Conservation (phyloP, 441 rosid species). For the Erodium texanum region DNA sequence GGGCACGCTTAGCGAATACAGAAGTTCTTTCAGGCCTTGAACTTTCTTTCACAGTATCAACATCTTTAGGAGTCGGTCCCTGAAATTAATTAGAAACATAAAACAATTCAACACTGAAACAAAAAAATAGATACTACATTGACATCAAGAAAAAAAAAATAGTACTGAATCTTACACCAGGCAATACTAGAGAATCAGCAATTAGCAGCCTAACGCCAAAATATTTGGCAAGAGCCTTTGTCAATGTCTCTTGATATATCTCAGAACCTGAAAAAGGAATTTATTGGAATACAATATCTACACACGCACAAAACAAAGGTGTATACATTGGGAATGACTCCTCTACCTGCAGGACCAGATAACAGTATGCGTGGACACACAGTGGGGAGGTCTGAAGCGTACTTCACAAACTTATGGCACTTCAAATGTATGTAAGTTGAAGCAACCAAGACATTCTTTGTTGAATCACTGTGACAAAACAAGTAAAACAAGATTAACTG, state of each 20-base stretch:
- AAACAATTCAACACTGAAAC: neutral
- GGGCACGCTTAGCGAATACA: slow-evolving; percentile 59
- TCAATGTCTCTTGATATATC: slow-evolving; percentile 91
- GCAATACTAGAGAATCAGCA: slow-evolving; percentile 77
- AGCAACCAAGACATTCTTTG: slow-evolving; percentile 75
- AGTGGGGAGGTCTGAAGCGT: slow-evolving; percentile 64
- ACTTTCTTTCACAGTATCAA: slow-evolving; percentile 61
- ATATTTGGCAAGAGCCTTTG: slow-evolving; percentile 84
- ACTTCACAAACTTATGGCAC: slow-evolving; percentile 64
- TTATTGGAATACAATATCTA: slow-evolving; percentile 7
- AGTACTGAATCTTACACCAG: slow-evolving; percentile 63
- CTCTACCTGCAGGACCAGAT: slow-evolving; percentile 92
- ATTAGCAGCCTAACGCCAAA: slow-evolving; percentile 71
- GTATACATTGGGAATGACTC: neutral
- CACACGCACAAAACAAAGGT: neutral
- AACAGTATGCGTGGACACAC: slow-evolving; percentile 76
- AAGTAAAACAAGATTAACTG: slow-evolving; percentile 3
- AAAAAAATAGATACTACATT: neutral
- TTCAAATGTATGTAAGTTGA: slow-evolving; percentile 76
- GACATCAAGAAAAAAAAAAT: slow-evolving; percentile 4
- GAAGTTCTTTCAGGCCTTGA: slow-evolving; percentile 64
- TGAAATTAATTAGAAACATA: slow-evolving; percentile 26
- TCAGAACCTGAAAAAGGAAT: slow-evolving; percentile 60
- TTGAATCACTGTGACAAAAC: slow-evolving; percentile 58
- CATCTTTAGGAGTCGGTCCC: slow-evolving; percentile 66